Conservation (phyloP, 768 basidiomycete species). For the Podaxis rugospora region DNA sequence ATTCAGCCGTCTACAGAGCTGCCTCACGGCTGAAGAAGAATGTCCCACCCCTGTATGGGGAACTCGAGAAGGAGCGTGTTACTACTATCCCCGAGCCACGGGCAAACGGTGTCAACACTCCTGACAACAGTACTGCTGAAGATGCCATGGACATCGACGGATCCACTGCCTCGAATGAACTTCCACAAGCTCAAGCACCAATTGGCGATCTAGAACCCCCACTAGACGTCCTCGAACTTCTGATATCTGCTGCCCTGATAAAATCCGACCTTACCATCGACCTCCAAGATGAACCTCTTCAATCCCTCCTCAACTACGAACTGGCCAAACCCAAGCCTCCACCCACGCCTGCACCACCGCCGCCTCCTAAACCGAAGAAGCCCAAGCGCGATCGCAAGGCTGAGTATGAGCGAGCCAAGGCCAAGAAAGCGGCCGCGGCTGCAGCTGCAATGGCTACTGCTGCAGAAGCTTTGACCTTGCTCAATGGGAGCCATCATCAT, state of each 20-base stretch:
- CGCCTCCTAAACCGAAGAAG: slow-evolving; percentile 34
- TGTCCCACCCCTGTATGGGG: slow-evolving; percentile 35
- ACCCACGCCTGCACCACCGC: slow-evolving; percentile 49
- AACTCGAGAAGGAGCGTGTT: slow-evolving; percentile 30
- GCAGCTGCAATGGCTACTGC: slow-evolving; percentile 15
- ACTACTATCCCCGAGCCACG: background rate
- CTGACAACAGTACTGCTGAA: background rate
- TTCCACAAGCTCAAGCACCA: slow-evolving; percentile 4
- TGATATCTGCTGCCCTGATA: slow-evolving; percentile 49
- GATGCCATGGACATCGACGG: background rate
- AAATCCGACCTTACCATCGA: slow-evolving; percentile 50
- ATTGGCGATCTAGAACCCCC: slow-evolving; percentile 78
- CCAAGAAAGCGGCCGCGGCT: slow-evolving; percentile 25
- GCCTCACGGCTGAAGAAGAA: slow-evolving; percentile 57
- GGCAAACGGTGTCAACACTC: background rate
- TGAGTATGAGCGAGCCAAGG: slow-evolving; percentile 30
- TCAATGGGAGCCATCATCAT: slow-evolving; percentile 14
- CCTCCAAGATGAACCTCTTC: slow-evolving; percentile 53
- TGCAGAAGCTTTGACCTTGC: slow-evolving; percentile 7
- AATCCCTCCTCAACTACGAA: slow-evolving; percentile 66
- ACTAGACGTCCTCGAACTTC: slow-evolving; percentile 48
- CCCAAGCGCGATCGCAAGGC: slow-evolving; percentile 34
- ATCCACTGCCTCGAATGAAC: background rate
- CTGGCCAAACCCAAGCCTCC: slow-evolving; percentile 58
- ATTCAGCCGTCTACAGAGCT: slow-evolving; percentile 64